phyloP scores from a whole-genome alignment of 108 stramenopile species.

The Discostella stelligeroides region DNA sequence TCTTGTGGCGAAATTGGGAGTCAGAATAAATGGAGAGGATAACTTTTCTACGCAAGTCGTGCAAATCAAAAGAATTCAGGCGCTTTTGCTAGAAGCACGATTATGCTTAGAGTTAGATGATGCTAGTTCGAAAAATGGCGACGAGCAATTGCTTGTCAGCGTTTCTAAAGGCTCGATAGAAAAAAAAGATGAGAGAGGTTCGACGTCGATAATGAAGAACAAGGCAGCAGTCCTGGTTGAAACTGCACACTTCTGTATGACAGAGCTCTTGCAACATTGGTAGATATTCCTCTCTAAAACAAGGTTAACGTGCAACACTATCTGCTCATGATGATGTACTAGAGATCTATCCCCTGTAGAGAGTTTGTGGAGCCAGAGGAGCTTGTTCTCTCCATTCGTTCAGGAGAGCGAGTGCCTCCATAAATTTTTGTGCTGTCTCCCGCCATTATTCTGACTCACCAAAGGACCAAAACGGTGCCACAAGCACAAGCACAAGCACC shows the following conservation, averaged over 20 bases:
- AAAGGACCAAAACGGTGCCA: too few relatives aligned
- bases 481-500: too few relatives aligned
- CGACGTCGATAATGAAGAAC: conserved; percentile 1
- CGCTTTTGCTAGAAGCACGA: conserved; percentile 34
- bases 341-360: too few relatives aligned
- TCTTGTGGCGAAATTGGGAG: conserved; percentile 16
- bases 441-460: too few relatives aligned
- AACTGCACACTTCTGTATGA: conserved; percentile 20
- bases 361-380: too few relatives aligned
- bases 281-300: too few relatives aligned
- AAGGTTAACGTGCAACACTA: too few relatives aligned
- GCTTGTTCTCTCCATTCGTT: too few relatives aligned
- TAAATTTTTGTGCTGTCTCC: too few relatives aligned
- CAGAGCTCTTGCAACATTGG: conserved; percentile 8
- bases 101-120: conserved; percentile 27
- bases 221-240: conserved; percentile 26
- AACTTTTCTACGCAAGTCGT: conserved; percentile 3
- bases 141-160: not conserved
- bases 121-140: not conserved
- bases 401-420: too few relatives aligned
- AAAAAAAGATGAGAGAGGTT: not conserved
- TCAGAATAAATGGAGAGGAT: conserved; percentile 2
- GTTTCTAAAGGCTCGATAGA: not conserved
- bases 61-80: conserved; percentile 31
- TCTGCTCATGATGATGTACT: too few relatives aligned